A percentile compares a stretch with the other conserved stretches of the same genome.
Evolutionary conservation across 805 yeast species (phyloP).

Genomic region (Brettanomyces nanus): DNA sequence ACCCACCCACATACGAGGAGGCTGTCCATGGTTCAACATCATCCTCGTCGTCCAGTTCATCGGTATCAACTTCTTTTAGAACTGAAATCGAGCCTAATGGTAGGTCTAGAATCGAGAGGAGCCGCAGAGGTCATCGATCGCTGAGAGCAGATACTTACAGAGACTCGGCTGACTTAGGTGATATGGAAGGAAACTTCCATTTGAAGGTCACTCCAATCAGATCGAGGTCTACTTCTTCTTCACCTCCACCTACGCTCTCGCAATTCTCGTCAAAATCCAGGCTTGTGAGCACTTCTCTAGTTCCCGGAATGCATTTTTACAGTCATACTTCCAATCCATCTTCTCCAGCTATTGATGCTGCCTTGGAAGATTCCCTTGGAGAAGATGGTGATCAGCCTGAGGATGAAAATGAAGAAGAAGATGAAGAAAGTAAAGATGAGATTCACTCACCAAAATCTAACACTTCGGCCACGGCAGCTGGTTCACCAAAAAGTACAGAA

Average conservation of each 20-base stretch:
- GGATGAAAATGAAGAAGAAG: not conserved
- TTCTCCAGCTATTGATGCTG: slow-evolving; percentile 16
- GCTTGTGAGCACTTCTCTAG: slow-evolving; percentile 15
- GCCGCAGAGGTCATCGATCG: not conserved
- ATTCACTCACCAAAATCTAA: not conserved
- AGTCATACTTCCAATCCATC: slow-evolving; percentile 7
- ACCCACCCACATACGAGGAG: slow-evolving; percentile 25
- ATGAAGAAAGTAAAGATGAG: not conserved
- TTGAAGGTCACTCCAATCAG: slow-evolving; percentile 22
- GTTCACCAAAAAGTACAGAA: not conserved
- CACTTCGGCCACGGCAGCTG: not conserved
- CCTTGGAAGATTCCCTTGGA: slow-evolving; percentile 14
- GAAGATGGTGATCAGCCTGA: not conserved
- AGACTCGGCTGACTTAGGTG: slow-evolving; percentile 10
- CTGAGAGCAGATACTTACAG: slow-evolving; percentile 5
- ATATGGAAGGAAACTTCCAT: slow-evolving; percentile 22
- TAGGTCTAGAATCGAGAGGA: slow-evolving; percentile 4
- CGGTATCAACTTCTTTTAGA: not conserved
- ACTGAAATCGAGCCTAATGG: slow-evolving; percentile 4
- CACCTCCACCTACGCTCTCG: slow-evolving; percentile 13
- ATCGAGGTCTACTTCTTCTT: slow-evolving; percentile 16
- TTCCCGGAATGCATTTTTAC: slow-evolving; percentile 13
- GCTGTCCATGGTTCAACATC: slow-evolving; percentile 9
- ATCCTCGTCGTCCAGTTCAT: not conserved
- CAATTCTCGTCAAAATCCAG: slow-evolving; percentile 14